Conservation (phyloP, 768 basidiomycete species). For the Cubamyces sp. region DNA sequence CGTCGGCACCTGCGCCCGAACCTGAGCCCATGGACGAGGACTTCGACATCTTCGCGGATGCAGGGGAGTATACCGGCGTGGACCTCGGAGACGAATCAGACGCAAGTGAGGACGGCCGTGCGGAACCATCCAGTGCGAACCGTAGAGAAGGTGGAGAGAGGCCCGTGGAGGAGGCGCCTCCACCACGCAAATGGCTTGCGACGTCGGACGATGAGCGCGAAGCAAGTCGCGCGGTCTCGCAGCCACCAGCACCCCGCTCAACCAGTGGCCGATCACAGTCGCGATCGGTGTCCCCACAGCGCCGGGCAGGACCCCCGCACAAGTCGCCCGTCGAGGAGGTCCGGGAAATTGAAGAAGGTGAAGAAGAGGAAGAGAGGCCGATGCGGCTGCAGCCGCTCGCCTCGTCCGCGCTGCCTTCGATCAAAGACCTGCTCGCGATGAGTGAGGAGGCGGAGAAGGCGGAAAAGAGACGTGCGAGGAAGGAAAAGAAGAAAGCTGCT, state of each 20-base stretch:
- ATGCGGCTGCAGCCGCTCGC: conserved; percentile 72
- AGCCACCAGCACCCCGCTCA: conserved; percentile 8
- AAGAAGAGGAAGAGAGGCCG: conserved; percentile 47
- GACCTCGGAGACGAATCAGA: conserved; percentile 54
- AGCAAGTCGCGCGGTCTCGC: conserved; percentile 8
- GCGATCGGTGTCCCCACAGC: conserved; percentile 9
- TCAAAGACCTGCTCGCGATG: conserved; percentile 80
- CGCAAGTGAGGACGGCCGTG: conserved; percentile 22
- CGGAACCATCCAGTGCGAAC: background rate
- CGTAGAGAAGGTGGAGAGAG: conserved; percentile 22
- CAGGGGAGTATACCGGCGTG: conserved; percentile 80
- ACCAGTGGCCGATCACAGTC: background rate
- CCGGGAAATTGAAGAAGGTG: conserved; percentile 48
- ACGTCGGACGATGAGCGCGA: conserved; percentile 27
- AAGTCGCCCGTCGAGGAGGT: conserved; percentile 30
- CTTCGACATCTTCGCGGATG: conserved; percentile 87
- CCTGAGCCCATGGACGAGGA: conserved; percentile 59
- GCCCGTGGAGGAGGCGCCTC: conserved; percentile 7
- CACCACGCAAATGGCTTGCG: conserved; percentile 24
- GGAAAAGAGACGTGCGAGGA: conserved; percentile 72
- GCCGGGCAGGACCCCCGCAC: background rate
- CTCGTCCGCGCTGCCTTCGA: conserved; percentile 82
- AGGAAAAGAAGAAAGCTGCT: conserved; percentile 61
- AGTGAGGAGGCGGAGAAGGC: conserved; percentile 67
- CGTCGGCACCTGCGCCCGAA: conserved; percentile 36